phyloP scores from a whole-genome alignment of 139 green algal species.

The Gonium pectorale region DNA sequence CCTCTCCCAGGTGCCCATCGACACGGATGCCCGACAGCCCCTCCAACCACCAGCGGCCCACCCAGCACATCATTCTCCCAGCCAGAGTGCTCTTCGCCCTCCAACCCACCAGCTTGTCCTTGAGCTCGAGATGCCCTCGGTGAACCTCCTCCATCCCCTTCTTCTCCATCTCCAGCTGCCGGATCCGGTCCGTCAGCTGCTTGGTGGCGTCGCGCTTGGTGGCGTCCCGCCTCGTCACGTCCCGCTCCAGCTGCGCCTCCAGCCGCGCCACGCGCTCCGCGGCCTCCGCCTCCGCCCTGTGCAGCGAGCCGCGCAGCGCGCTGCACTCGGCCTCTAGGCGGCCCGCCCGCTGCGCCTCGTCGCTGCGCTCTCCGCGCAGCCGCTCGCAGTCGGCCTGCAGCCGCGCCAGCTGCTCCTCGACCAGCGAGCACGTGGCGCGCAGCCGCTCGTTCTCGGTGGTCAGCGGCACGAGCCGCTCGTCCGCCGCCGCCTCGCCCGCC shows the following conservation, averaged over 20 bases:
- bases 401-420: slow-evolving; percentile 26
- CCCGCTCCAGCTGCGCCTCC: slow-evolving; percentile 20
- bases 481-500: neutral
- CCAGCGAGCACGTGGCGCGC: neutral
- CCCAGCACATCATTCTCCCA: neutral
- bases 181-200: slow-evolving; percentile 27
- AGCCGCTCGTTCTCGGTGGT: slow-evolving; percentile 31
- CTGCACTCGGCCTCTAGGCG: neutral
- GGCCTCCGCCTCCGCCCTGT: neutral
- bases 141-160: neutral
- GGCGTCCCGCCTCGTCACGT: neutral
- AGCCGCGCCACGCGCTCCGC: neutral
- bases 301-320: neutral
- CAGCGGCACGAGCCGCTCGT: neutral
- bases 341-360: neutral
- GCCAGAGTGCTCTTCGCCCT: no score
- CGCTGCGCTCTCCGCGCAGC: neutral
- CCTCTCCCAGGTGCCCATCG: neutral
- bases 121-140: slow-evolving; percentile 32
- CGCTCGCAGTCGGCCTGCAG: slow-evolving; percentile 17
- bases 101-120: slow-evolving; percentile 43
- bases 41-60: neutral
- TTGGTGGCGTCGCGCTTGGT: neutral
- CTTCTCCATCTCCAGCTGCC: slow-evolving; percentile 20
- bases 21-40: neutral